phyloP scores from a whole-genome alignment of 1,284 basidiomycete species.

The Cryptococcus sp. region DNA sequence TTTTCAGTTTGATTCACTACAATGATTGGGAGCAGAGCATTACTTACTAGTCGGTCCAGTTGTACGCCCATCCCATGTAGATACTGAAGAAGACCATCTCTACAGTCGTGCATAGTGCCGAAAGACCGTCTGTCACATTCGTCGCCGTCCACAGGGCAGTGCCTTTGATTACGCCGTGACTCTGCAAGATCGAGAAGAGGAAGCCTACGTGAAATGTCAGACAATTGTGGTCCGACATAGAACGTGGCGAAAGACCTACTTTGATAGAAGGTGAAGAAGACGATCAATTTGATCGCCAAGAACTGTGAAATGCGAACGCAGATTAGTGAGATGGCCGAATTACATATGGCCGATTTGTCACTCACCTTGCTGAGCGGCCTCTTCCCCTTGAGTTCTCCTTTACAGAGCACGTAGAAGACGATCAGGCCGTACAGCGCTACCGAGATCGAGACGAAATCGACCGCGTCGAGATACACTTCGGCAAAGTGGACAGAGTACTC shows the following conservation, averaged over 20 bases:
- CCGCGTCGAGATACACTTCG: conserved; percentile 66
- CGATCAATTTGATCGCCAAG: conserved; percentile 60
- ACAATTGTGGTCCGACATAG: not conserved
- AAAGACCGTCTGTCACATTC: conserved; percentile 72
- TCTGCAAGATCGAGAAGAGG: conserved; percentile 49
- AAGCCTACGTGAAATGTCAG: conserved; percentile 23
- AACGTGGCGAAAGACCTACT: conserved; percentile 16
- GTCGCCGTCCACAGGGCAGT: conserved; percentile 69
- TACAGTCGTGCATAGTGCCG: conserved; percentile 75
- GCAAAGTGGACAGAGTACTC: conserved; percentile 66
- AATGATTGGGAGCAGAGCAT: conserved; percentile 20
- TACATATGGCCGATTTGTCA: too few relatives aligned
- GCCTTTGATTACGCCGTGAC: conserved; percentile 55
- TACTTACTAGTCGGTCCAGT: conserved; percentile 63
- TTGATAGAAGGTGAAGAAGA: conserved; percentile 62
- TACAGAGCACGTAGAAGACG: conserved; percentile 76
- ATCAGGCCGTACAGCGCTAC: conserved; percentile 75
- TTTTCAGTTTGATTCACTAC: not conserved
- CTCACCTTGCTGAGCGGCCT: conserved; percentile 72
- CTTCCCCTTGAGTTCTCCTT: conserved; percentile 71
- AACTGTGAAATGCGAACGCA: conserved; percentile 14
- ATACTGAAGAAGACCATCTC: conserved; percentile 84
- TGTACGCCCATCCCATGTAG: conserved; percentile 77
- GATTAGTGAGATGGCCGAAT: not conserved
- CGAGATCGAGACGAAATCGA: conserved; percentile 77